Conservation (phyloP, 805 yeast species). For the Nakazawaea anatomiae region DNA sequence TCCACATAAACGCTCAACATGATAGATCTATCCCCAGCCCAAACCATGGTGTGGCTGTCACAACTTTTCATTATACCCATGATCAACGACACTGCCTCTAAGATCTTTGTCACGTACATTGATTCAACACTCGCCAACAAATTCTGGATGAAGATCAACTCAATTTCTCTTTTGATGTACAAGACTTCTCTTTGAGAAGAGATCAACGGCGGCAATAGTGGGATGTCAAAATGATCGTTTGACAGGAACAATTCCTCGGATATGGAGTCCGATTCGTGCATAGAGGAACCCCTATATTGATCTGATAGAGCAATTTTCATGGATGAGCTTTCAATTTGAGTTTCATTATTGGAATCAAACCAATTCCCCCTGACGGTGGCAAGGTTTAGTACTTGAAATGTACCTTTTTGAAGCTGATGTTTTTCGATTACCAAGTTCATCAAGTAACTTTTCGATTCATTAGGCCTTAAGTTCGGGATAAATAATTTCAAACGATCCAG, state of each 20-base stretch:
- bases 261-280: not conserved
- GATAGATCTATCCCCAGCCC: not conserved
- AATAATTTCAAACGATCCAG: not conserved
- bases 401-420: no score
- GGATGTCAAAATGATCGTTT: not conserved
- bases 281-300: not conserved
- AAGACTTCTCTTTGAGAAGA: constrained; percentile 8
- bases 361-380: not conserved
- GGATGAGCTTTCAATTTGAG: not conserved
- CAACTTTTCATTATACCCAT: constrained; percentile 8
- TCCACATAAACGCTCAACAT: not conserved
- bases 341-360: not conserved
- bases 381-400: not conserved
- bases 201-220: constrained; percentile 7
- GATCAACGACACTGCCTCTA: constrained; percentile 1
- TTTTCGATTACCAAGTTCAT: not conserved
- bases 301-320: not conserved
- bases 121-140: not conserved
- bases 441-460: not conserved
- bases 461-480: not conserved
- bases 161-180: constrained; percentile 10
- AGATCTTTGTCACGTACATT: not conserved
- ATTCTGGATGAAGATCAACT: constrained; percentile 1
- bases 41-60: not conserved
- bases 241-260: not conserved